Percentiles rank a stretch among this genome's conserved stretches.
Evolutionary conservation across 306 rosid species (phyloP).

Genomic region (Cicer arietinum): DNA sequence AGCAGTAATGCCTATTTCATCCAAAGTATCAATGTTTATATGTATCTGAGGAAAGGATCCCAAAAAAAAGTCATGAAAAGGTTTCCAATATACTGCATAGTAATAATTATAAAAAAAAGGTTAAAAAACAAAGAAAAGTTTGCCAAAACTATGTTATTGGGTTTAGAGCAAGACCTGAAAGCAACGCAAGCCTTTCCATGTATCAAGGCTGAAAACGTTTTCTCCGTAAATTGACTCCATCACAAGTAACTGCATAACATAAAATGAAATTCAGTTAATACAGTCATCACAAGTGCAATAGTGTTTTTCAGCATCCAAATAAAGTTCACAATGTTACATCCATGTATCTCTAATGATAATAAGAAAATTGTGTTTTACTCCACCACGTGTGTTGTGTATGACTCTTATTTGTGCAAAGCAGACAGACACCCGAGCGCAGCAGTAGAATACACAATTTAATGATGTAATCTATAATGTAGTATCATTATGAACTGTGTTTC

Average conservation of each 20-base stretch:
- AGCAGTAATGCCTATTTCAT: conserved; percentile 63
- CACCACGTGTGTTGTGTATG: neutral
- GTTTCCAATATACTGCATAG: conserved; percentile 26
- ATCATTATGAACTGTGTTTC: neutral
- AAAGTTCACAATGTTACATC: conserved; percentile 4
- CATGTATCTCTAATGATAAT: neutral
- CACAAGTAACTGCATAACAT: conserved; percentile 69
- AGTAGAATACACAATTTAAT: neutral
- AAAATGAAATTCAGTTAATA: conserved; percentile 21
- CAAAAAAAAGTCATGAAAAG: neutral
- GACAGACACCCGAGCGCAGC: neutral
- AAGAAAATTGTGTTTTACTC: neutral
- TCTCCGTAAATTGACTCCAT: conserved; percentile 87
- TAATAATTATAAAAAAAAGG: neutral
- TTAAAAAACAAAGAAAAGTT: neutral
- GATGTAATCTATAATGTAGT: neutral
- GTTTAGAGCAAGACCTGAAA: conserved; percentile 70
- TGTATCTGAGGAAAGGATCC: conserved; percentile 56
- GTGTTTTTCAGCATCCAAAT: conserved; percentile 11
- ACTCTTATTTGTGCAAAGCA: neutral
- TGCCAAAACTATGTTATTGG: conserved; percentile 29
- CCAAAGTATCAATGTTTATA: conserved; percentile 59
- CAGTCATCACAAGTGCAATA: conserved; percentile 8
- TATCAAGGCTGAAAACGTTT: conserved; percentile 61
- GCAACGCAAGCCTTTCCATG: conserved; percentile 57